These are phyloP conservation scores for Suillus clintonianus DNA, from an alignment of 768 basidiomycete genomes.

Conservation along the genomic window DNA sequence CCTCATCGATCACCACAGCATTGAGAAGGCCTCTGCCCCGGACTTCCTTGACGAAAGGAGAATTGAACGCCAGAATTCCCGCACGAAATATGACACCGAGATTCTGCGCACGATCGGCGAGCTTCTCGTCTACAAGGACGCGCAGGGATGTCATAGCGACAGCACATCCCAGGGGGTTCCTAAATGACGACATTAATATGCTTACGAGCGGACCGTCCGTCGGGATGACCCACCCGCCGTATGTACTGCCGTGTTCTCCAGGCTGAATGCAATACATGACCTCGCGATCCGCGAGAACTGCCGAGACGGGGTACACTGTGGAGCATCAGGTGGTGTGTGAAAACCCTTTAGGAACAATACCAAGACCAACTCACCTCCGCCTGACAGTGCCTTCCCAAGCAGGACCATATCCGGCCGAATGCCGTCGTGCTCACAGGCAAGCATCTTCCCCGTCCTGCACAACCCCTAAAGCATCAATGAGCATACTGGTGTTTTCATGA, in stretches of 20 bases:
- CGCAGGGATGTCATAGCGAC: constrained; percentile 90
- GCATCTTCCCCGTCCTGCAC: constrained; percentile 91
- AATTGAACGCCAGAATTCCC: constrained; percentile 57
- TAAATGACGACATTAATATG: constrained; percentile 24
- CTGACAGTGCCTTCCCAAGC: constrained; percentile 95
- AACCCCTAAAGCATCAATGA: constrained; percentile 58
- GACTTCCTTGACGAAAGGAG: constrained; percentile 74
- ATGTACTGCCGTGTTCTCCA: constrained; percentile 95
- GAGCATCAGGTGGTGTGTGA: constrained; percentile 10
- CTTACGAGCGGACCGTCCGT: neutral
- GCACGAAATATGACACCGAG: constrained; percentile 84
- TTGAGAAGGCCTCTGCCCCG: constrained; percentile 90
- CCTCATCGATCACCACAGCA: constrained; percentile 91
- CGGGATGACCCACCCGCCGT: constrained; percentile 74
- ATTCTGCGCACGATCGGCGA: constrained; percentile 74
- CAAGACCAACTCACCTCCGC: constrained; percentile 65
- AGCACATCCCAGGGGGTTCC: constrained; percentile 96
- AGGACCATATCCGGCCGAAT: constrained; percentile 91
- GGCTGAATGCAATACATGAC: constrained; percentile 94
- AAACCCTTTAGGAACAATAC: constrained; percentile 2
- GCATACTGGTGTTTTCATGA: constrained; percentile 8
- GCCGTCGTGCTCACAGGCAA: constrained; percentile 84
- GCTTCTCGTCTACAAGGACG: constrained; percentile 87
- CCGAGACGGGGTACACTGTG: constrained; percentile 93
- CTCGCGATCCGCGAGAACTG: constrained; percentile 87